These are phyloP conservation scores for Dentipellis fragilis DNA, from an alignment of 768 basidiomycete species.

Conservation along the genomic window DNA sequence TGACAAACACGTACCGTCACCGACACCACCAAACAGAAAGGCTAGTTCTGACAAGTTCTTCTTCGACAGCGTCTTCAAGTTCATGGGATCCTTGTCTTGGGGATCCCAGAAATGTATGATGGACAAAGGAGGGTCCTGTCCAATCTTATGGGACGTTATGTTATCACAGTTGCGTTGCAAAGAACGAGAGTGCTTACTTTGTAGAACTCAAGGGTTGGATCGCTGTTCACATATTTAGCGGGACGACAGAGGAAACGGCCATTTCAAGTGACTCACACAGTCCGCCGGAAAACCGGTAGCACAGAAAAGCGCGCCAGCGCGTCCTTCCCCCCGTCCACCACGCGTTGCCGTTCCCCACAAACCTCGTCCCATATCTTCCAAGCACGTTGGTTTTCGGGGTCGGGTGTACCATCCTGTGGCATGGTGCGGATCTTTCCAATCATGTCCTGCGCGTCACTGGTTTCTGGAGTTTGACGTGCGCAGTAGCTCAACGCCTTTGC, in stretches of 20 bases:
- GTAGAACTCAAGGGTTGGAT: background rate
- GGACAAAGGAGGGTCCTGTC: background rate
- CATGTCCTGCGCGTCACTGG: background rate
- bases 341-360: background rate
- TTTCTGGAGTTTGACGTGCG: background rate
- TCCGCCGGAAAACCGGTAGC: background rate
- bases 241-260: background rate
- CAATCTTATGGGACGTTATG: too few relatives aligned
- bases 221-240: background rate
- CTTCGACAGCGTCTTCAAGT: background rate
- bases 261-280: background rate
- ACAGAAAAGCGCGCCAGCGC: background rate
- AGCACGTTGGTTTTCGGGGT: background rate
- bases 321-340: background rate
- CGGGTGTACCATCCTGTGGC: background rate
- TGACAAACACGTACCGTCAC: background rate
- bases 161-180: too few relatives aligned
- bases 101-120: background rate
- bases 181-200: background rate
- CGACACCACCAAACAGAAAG: background rate
- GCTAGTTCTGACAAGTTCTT: background rate
- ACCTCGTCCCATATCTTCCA: background rate
- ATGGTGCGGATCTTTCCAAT: background rate
- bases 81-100: background rate
- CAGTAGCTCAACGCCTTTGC: conserved; percentile 10